Evolutionary conservation across 257 asterid genomes (phyloP), one percentile per base, ranked within the genome.

Genomic region (Capsicum baccatum): DNA sequence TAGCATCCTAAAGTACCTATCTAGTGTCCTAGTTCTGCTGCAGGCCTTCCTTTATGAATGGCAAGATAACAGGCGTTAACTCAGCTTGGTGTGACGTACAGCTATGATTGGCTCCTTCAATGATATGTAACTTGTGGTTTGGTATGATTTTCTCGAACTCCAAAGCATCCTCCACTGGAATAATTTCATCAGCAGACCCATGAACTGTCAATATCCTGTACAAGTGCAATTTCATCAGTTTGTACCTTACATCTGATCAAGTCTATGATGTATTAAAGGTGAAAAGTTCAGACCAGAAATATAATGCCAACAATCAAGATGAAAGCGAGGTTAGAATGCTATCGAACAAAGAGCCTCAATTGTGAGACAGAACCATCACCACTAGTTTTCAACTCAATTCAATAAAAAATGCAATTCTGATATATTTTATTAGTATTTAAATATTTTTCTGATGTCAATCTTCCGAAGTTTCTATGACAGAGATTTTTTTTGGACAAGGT

Each of bases 151-250:
- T 91, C 57, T 91, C 88, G 50, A 94, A 93, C 90, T 89, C 96
- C 14, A 76, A 8, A 1, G 95, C 97, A 86, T 93, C 98, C 71
- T 89, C 92, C 19, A 89, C 88, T 1, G 92, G 94, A 70, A 92
- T 88, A 17, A 90, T 39, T 76, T 87, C 91, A 76, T 94, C 98
- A 3, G 83, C 92, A 8, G 96, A 90, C 54, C 98, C 98, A 73
- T 94, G 98, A 56, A 93, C 92, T 0, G 96, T 92, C 84, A 92
- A 83, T 58, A 94, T 95, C 91, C 98, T 93, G 86, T 39, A 68
- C 16, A 86, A 37, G 59, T 78, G 39, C 69, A 76, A 17, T n/a
- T 82, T 37, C 79, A 66, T 21, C 59, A 60, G 4, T 56, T 81
- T 9, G 74, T 62, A 48, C 64, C 47, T 48, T 19, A 62, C 11